Evolutionary conservation across 495 filamentous ascomycete species (phyloP).

Genomic region (Neurospora tetrasperma): DNA sequence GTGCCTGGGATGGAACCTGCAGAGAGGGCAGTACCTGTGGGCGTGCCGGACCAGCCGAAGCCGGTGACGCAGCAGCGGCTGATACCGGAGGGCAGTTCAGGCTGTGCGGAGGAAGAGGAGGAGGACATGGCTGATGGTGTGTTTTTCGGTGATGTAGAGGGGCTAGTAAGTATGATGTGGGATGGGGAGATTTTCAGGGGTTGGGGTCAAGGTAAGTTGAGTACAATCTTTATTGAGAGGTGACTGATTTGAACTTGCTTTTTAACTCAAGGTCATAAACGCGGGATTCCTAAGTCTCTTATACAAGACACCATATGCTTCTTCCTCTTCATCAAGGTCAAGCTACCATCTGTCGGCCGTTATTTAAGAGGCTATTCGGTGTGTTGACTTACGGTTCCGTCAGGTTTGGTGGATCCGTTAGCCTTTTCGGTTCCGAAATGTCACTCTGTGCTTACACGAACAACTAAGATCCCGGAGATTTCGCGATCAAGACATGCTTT

Average conservation of each 20-base stretch:
- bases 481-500: neutral
- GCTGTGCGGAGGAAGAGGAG: neutral
- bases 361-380: neutral
- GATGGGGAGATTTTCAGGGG: neutral
- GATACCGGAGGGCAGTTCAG: neutral
- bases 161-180: neutral
- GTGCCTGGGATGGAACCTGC: slow-evolving; percentile 23
- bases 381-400: neutral
- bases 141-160: neutral
- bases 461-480: neutral
- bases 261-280: neutral
- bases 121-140: neutral
- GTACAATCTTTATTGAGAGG: neutral
- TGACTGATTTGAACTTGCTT: neutral
- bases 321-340: neutral
- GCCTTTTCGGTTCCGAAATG: neutral
- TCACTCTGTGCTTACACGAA: neutral
- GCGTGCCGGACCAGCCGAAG: slow-evolving; percentile 40
- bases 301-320: neutral
- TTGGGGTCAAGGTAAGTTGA: neutral
- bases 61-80: slow-evolving; percentile 26
- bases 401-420: neutral
- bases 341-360: neutral
- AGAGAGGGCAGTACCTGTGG: slow-evolving; percentile 24
- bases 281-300: neutral